phyloP scores from a whole-genome alignment of 2,329 filamentous ascomycete species.

The Penicillium sp. region DNA sequence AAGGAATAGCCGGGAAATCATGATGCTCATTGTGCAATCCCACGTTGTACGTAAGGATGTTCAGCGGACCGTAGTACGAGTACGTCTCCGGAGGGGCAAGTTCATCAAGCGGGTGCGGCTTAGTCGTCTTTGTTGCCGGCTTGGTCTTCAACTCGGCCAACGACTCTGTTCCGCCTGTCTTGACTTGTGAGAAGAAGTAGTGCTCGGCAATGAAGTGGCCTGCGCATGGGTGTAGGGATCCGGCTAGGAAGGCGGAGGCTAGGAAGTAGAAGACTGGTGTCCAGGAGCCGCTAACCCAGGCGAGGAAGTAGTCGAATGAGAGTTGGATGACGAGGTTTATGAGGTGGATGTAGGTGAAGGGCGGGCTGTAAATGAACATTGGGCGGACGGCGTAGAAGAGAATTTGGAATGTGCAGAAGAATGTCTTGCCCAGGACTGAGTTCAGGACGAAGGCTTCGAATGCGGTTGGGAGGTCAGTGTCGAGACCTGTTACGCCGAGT shows the following conservation, averaged over 20 bases:
- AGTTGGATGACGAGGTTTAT: conserved; percentile 79
- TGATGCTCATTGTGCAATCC: conserved; percentile 98
- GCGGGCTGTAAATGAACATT: conserved; percentile 88
- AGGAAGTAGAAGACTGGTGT: conserved; percentile 79
- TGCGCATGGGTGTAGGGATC: conserved; percentile 88
- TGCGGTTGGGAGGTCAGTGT: conserved; percentile 91
- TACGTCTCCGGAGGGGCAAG: conserved; percentile 86
- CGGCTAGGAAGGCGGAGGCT: conserved; percentile 87
- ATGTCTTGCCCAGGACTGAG: conserved; percentile 90
- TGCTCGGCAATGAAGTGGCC: conserved; percentile 99
- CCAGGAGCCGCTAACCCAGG: conserved; percentile 53
- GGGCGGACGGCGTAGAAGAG: conserved; percentile 96
- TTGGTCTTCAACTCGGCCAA: conserved; percentile 54
- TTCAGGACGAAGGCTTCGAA: conserved; percentile 91
- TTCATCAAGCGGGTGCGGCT: conserved; percentile 56
- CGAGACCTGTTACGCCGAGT: conserved; percentile 90
- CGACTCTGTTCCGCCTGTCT: conserved; percentile 40
- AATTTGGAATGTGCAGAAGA: conserved; percentile 99
- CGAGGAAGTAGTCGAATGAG: conserved; percentile 71
- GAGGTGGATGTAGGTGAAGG: conserved; percentile 80
- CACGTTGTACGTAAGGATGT: conserved; percentile 93
- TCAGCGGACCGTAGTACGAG: conserved; percentile 92
- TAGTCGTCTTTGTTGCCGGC: conserved; percentile 32
- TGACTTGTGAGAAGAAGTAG: conserved; percentile 64
- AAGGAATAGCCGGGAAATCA: conserved; percentile 95